A percentile compares a stretch with the other conserved stretches of the same genome.
Evolutionary conservation across 768 basidiomycete genomes (phyloP).

Genomic region (Sistotremastrum niveocremeum): DNA sequence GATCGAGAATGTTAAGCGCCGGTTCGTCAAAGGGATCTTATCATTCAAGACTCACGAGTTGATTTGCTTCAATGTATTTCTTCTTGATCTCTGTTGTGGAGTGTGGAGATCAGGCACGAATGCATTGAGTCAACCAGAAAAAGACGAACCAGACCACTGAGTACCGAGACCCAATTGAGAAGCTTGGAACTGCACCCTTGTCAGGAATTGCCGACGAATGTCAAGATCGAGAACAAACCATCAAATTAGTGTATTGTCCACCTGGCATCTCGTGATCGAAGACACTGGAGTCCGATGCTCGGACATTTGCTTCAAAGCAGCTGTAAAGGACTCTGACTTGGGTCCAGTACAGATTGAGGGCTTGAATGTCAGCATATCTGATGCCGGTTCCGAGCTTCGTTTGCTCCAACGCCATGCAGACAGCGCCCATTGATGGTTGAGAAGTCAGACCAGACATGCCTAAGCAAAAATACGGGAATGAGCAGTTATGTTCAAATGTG

Average conservation of each 20-base stretch:
- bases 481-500: slow-evolving; percentile 3
- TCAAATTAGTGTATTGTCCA: slow-evolving; percentile 87
- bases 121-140: not conserved
- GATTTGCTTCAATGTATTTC: slow-evolving; percentile 97
- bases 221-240: slow-evolving; percentile 37
- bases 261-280: slow-evolving; percentile 99
- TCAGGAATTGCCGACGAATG: slow-evolving; percentile 7
- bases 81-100: slow-evolving; percentile 71
- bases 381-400: slow-evolving; percentile 90
- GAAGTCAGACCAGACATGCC: slow-evolving; percentile 98
- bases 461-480: slow-evolving; percentile 19
- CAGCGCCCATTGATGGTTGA: slow-evolving; percentile 97
- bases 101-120: not conserved
- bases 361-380: slow-evolving; percentile 91
- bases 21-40: slow-evolving; percentile 3
- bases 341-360: slow-evolving; percentile 95
- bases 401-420: slow-evolving; percentile 91
- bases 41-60: slow-evolving; percentile 46
- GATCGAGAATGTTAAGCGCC: slow-evolving; percentile 2
- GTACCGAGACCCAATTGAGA: slow-evolving; percentile 92
- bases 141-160: slow-evolving; percentile 69
- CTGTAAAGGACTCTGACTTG: slow-evolving; percentile 90
- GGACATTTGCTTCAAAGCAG: slow-evolving; percentile 97
- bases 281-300: slow-evolving; percentile 93
- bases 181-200: slow-evolving; percentile 76